Conservation (phyloP, 208 protist genomes). For the Histomonas meleagridis region DNA sequence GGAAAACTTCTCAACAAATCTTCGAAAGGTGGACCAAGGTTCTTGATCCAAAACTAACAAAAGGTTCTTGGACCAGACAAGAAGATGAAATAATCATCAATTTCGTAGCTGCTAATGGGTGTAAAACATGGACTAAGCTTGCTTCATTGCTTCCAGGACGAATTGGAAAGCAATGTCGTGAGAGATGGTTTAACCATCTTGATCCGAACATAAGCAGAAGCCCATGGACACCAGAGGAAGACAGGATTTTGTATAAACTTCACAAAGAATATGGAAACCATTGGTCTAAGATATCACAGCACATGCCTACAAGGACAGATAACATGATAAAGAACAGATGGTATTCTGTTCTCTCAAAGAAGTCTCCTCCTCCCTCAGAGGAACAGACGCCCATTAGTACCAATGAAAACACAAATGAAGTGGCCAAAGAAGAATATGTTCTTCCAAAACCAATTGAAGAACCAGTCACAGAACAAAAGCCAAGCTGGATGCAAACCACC, state of each 20-base stretch:
- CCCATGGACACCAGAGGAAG: conserved; percentile 50
- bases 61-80: too few species aligned
- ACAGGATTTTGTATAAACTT: background rate
- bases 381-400: background rate
- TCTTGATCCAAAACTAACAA: background rate
- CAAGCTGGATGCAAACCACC: too few species aligned
- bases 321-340: background rate
- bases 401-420: too few species aligned
- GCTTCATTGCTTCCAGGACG: too few species aligned
- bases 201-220: conserved; percentile 47
- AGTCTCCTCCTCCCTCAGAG: background rate
- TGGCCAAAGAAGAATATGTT: too few species aligned
- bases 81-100: too few species aligned
- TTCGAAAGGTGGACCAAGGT: background rate
- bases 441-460: too few species aligned
- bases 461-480: too few species aligned
- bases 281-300: background rate
- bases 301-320: background rate
- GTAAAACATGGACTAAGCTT: too few species aligned
- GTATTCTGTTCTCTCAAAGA: background rate
- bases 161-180: background rate
- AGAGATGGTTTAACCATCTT: conserved; percentile 50
- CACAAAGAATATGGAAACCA: background rate
- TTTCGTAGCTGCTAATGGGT: too few species aligned
- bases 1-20: background rate